Evolutionary conservation across 2,329 filamentous ascomycete genomes (phyloP).

Genomic region (Fusarium nygamai): DNA sequence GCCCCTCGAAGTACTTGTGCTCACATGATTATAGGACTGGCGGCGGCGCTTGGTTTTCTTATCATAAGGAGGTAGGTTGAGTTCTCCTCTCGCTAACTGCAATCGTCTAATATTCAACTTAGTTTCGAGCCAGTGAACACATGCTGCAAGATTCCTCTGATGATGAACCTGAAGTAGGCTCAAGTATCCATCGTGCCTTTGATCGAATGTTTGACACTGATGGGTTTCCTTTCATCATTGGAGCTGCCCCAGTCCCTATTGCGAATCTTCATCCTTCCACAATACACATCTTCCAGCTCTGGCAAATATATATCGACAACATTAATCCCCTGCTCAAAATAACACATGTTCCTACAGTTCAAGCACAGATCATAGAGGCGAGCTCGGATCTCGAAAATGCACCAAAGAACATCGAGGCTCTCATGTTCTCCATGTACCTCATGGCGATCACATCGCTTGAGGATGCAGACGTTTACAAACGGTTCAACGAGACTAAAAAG

Average conservation of each 20-base stretch:
- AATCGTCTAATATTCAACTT: constrained; percentile 12
- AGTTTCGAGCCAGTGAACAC: constrained; percentile 64
- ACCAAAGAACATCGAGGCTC: constrained; percentile 66
- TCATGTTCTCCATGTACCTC: constrained; percentile 75
- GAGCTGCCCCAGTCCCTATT: constrained; percentile 55
- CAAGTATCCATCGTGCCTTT: constrained; percentile 66
- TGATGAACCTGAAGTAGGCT: constrained; percentile 63
- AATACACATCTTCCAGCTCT: constrained; percentile 71
- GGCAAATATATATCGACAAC: constrained; percentile 76
- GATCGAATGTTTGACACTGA: constrained; percentile 68
- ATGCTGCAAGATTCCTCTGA: constrained; percentile 64
- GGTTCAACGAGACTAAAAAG: constrained; percentile 63
- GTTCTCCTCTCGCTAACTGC: background rate
- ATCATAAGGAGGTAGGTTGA: constrained; percentile 60
- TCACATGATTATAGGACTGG: constrained; percentile 27
- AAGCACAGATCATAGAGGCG: constrained; percentile 71
- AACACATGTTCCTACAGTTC: constrained; percentile 72
- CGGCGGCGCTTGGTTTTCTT: constrained; percentile 57
- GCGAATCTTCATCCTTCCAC: constrained; percentile 62
- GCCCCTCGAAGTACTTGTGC: background rate
- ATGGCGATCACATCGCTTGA: constrained; percentile 67
- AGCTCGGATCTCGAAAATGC: constrained; percentile 64
- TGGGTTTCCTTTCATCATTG: constrained; percentile 67
- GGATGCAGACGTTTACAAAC: constrained; percentile 63
- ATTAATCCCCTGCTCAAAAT: constrained; percentile 76